Evolutionary conservation across 495 filamentous ascomycete species (phyloP).

Genomic region (Neurospora sp.): DNA sequence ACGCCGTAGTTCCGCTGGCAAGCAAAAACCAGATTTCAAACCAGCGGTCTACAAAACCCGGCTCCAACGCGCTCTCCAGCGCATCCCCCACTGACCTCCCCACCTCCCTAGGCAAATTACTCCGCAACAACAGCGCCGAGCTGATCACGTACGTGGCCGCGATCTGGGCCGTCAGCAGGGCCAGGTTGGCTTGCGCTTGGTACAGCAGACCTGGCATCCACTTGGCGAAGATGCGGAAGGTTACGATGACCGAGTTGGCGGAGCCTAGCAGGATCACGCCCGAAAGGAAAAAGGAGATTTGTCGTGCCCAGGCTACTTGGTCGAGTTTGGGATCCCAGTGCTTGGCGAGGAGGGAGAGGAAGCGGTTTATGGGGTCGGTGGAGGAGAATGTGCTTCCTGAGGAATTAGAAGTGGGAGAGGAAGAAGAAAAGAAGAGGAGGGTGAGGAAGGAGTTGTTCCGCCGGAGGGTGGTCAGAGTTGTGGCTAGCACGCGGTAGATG

Average conservation of each 20-base stretch:
- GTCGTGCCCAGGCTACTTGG: slow-evolving; percentile 59
- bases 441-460: slow-evolving; percentile 42
- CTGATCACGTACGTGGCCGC: slow-evolving; percentile 71
- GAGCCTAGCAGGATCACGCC: slow-evolving; percentile 69
- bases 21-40: slow-evolving; percentile 74
- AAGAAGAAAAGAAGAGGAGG: background rate
- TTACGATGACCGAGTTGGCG: slow-evolving; percentile 66
- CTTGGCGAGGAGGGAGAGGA: slow-evolving; percentile 61
- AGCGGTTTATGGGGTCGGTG: slow-evolving; percentile 67
- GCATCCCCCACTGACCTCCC: slow-evolving; percentile 60
- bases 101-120: slow-evolving; percentile 62
- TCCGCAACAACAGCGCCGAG: slow-evolving; percentile 60
- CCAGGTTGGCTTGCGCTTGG: slow-evolving; percentile 55
- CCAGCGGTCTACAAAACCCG: slow-evolving; percentile 70
- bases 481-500: slow-evolving; percentile 63
- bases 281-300: slow-evolving; percentile 68
- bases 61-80: slow-evolving; percentile 59
- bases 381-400: slow-evolving; percentile 38
- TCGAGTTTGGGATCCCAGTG: slow-evolving; percentile 65
- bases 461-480: slow-evolving; percentile 49
- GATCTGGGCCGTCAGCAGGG: slow-evolving; percentile 65
- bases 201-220: slow-evolving; percentile 55
- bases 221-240: slow-evolving; percentile 62
- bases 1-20: slow-evolving; percentile 49
- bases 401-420: background rate